phyloP scores from a whole-genome alignment of 2,329 filamentous ascomycete genomes.

The Karstenula rhodostoma region DNA sequence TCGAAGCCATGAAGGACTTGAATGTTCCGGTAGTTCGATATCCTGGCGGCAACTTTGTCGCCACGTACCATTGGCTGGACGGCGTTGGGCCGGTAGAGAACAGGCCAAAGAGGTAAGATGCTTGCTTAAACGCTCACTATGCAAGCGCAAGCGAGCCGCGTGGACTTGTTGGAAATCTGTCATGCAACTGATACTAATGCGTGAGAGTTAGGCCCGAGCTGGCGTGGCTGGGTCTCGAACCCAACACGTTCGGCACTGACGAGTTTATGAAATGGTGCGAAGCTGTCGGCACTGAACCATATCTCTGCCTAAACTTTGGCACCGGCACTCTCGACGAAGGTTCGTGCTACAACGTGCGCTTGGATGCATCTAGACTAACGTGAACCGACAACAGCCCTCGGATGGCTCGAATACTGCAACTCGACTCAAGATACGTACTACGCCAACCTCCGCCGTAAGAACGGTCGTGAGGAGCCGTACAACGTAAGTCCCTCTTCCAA shows the following conservation, averaged over 20 bases:
- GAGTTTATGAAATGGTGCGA: conserved; percentile 87
- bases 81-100: conserved; percentile 77
- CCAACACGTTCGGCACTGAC: conserved; percentile 83
- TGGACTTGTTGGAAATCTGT: neutral
- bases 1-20: conserved; percentile 75
- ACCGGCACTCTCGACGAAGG: conserved; percentile 69
- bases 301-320: conserved; percentile 81
- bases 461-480: conserved; percentile 80
- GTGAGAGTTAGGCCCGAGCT: conserved; percentile 68
- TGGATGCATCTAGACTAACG: neutral
- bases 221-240: conserved; percentile 80
- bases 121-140: neutral
- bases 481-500: conserved; percentile 54
- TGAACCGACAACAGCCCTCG: conserved; percentile 60
- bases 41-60: conserved; percentile 84
- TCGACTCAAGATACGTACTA: conserved; percentile 79
- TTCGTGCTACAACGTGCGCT: conserved; percentile 25
- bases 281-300: conserved; percentile 77
- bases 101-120: conserved; percentile 63
- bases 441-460: conserved; percentile 78
- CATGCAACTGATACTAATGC: conserved; percentile 12
- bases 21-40: conserved; percentile 80
- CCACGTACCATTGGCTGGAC: conserved; percentile 87
- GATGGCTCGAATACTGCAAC: conserved; percentile 89
- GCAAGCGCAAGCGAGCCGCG: conserved; percentile 4